These are phyloP conservation scores for Tulasnella sp. DNA, from an alignment of 768 basidiomycete genomes.

Conservation along the genomic window DNA sequence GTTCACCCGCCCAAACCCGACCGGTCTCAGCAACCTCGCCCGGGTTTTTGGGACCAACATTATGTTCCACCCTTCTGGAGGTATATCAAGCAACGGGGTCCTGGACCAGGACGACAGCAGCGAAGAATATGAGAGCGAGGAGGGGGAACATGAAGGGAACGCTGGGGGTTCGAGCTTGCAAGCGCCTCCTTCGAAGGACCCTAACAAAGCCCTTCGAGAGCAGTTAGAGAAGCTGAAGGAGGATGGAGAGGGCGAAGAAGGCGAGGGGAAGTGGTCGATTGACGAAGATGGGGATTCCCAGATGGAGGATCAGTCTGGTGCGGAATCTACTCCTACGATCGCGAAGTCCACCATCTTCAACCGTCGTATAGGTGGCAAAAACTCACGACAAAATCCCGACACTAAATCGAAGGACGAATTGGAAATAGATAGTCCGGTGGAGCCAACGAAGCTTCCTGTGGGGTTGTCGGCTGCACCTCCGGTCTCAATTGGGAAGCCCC, in stretches of 20 bases:
- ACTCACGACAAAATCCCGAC: constrained; percentile 38
- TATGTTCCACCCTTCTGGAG: constrained; percentile 58
- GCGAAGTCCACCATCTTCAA: constrained; percentile 15
- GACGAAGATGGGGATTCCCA: constrained; percentile 28
- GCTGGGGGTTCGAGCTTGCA: constrained; percentile 37
- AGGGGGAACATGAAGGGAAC: constrained; percentile 42
- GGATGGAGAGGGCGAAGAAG: constrained; percentile 33
- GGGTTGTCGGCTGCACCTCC: constrained; percentile 27
- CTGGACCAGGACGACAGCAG: constrained; percentile 57
- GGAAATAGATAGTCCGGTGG: neutral
- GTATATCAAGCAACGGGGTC: constrained; percentile 49
- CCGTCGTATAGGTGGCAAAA: constrained; percentile 33
- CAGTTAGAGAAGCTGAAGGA: constrained; percentile 31
- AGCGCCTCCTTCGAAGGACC: constrained; percentile 47
- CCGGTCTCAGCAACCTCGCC: constrained; percentile 48
- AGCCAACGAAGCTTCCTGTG: constrained; percentile 30
- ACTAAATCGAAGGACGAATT: constrained; percentile 30
- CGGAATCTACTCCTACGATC: neutral
- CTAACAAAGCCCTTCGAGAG: constrained; percentile 42
- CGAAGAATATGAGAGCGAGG: constrained; percentile 58
- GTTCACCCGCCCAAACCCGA: constrained; percentile 28
- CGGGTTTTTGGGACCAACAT: constrained; percentile 57
- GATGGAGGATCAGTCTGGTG: constrained; percentile 25
- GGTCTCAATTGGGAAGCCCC: constrained; percentile 29
- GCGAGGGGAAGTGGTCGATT: constrained; percentile 19